Evolutionary conservation across 306 rosid species (phyloP).

Genomic region (Trifolium fragiferum): DNA sequence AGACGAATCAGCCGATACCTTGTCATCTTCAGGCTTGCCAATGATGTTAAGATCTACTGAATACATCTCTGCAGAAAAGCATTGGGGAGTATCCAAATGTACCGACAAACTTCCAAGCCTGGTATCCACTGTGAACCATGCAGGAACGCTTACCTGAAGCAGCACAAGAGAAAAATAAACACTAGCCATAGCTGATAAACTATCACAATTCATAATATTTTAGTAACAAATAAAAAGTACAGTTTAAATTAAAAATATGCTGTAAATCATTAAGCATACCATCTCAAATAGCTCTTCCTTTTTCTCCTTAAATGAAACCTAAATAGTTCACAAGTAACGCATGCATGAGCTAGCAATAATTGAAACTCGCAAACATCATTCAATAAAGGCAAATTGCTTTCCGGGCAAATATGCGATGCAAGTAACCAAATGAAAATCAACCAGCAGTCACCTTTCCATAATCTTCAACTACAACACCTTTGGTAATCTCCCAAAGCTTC

Average conservation of each 20-base stretch:
- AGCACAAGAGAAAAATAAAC: slow-evolving; percentile 44
- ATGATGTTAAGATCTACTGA: slow-evolving; percentile 85
- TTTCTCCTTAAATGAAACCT: slow-evolving; percentile 93
- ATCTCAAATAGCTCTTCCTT: slow-evolving; percentile 93
- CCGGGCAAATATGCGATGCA: slow-evolving; percentile 35
- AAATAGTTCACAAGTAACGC: slow-evolving; percentile 47
- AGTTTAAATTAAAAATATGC: slow-evolving; percentile 6
- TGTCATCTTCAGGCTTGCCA: slow-evolving; percentile 98
- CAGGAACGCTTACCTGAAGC: slow-evolving; percentile 93
- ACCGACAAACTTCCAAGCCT: slow-evolving; percentile 97
- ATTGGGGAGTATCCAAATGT: slow-evolving; percentile 94
- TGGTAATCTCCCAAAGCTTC: slow-evolving; percentile 97
- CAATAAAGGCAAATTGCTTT: slow-evolving; percentile 17
- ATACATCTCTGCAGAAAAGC: slow-evolving; percentile 99
- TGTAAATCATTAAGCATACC: slow-evolving; percentile 57
- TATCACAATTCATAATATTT: slow-evolving; percentile 5
- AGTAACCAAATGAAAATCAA: slow-evolving; percentile 41
- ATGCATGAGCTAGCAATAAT: slow-evolving; percentile 35
- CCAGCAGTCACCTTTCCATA: slow-evolving; percentile 79
- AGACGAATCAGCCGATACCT: slow-evolving; percentile 54
- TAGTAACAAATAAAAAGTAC: slow-evolving; percentile 7
- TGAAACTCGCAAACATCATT: slow-evolving; percentile 40
- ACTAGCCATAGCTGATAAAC: slow-evolving; percentile 36
- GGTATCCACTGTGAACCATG: slow-evolving; percentile 98
- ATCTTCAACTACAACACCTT: slow-evolving; percentile 83